phyloP scores from a whole-genome alignment of 331 rosid genomes.

The Pyracantha coccinea region DNA sequence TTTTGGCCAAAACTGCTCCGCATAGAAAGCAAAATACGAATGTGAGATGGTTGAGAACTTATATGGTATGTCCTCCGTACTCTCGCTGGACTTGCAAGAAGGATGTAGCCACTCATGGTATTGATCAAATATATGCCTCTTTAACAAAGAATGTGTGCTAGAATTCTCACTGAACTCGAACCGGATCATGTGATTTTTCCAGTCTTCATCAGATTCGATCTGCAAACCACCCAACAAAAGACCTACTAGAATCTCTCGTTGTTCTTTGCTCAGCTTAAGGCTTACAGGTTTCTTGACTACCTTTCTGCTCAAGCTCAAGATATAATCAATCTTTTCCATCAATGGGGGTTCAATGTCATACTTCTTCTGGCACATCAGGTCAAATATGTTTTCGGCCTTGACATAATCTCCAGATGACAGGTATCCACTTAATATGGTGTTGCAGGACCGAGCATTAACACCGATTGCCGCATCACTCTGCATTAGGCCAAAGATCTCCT shows the following conservation, averaged over 20 bases:
- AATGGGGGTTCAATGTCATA: slow-evolving; percentile 56
- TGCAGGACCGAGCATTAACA: slow-evolving; percentile 71
- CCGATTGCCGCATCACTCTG: slow-evolving; percentile 42
- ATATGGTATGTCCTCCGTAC: slow-evolving; percentile 38
- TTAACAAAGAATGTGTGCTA: slow-evolving; percentile 37
- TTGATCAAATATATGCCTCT: slow-evolving; percentile 55
- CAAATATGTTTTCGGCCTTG: slow-evolving; percentile 72
- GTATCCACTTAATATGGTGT: slow-evolving; percentile 72
- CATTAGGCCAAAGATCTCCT: slow-evolving; percentile 60
- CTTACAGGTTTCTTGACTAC: slow-evolving; percentile 43
- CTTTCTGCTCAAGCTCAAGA: slow-evolving; percentile 66
- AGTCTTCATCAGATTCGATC: slow-evolving; percentile 66
- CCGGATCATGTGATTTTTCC: slow-evolving; percentile 55
- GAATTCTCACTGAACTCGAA: slow-evolving; percentile 59
- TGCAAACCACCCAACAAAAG: slow-evolving; percentile 77
- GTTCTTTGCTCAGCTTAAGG: slow-evolving; percentile 76
- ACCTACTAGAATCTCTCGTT: slow-evolving; percentile 82
- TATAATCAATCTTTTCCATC: slow-evolving; percentile 67
- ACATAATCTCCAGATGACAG: slow-evolving; percentile 47
- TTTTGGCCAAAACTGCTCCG: slow-evolving; percentile 86
- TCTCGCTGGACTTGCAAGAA: slow-evolving; percentile 47
- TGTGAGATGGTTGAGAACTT: slow-evolving; percentile 58
- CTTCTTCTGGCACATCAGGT: slow-evolving; percentile 69
- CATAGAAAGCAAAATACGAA: slow-evolving; percentile 70
- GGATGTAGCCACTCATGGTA: slow-evolving; percentile 93